Conservation (phyloP, 148 eudicot genomes). For the Cornus florida region DNA sequence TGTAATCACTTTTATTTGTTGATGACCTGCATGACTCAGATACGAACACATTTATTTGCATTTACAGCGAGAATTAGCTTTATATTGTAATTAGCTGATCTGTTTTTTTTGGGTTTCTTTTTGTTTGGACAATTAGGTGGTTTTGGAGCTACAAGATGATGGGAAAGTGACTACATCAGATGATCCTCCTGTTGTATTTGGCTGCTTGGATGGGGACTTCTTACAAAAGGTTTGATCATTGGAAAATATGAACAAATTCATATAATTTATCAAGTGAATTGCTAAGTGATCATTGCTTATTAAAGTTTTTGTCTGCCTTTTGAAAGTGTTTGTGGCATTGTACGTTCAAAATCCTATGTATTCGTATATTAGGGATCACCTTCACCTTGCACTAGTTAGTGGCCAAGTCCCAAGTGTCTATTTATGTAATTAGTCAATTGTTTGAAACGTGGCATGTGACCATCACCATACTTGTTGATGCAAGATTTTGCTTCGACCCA, state of each 20-base stretch:
- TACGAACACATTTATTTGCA: neutral
- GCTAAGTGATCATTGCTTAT: neutral
- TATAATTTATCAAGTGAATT: neutral
- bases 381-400: neutral
- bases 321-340: neutral
- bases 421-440: neutral
- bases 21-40: neutral
- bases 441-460: neutral
- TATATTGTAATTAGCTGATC: neutral
- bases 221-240: slow-evolving; percentile 57
- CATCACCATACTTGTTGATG: too few species aligned
- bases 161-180: slow-evolving; percentile 78
- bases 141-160: slow-evolving; percentile 74
- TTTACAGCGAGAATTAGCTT: neutral
- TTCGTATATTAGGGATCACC: neutral
- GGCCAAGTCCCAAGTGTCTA: neutral
- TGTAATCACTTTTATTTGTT: too few species aligned
- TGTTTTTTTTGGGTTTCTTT: neutral
- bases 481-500: too few species aligned
- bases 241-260: neutral
- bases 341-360: neutral
- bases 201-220: slow-evolving; percentile 64
- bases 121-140: slow-evolving; percentile 45
- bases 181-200: slow-evolving; percentile 88
- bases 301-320: neutral